Conservation (phyloP, 371 early-diverging fungal genomes). For the Mortierella sp. region DNA sequence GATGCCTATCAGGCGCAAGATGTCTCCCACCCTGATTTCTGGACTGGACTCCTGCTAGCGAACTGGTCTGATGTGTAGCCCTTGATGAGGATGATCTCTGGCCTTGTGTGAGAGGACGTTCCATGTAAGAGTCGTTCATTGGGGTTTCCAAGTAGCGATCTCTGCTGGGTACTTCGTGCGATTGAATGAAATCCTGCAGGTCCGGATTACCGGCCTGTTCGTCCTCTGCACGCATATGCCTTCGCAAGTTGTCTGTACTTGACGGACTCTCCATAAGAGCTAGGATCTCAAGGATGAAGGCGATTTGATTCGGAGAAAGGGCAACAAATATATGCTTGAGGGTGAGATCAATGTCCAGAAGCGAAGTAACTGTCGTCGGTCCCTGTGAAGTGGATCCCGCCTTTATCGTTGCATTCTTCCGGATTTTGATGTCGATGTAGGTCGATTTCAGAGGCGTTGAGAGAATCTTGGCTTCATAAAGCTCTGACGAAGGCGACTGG, state of each 20-base stretch:
- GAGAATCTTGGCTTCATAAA: conserved; percentile 41
- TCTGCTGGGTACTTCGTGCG: no score
- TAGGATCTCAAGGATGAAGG: conserved; percentile 49
- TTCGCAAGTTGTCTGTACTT: background rate
- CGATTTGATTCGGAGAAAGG: conserved; percentile 52
- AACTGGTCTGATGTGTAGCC: no score
- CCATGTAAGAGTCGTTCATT: no score
- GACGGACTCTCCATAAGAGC: conserved; percentile 23
- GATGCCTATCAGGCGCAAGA: conserved; percentile 14
- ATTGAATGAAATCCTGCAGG: no score
- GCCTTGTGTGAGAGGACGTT: no score
- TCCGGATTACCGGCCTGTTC: background rate
- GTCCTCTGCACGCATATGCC: background rate
- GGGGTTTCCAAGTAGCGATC: no score
- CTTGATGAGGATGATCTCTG: no score
- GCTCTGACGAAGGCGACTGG: background rate
- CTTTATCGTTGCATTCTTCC: conserved; percentile 30
- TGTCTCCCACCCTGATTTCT: conserved; percentile 22
- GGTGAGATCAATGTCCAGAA: conserved; percentile 45
- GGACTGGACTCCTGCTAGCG: background rate
- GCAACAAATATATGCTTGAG: conserved; percentile 43
- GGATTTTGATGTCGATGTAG: conserved; percentile 37
- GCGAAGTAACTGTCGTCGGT: conserved; percentile 20
- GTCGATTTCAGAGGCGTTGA: conserved; percentile 44
- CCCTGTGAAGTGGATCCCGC: conserved; percentile 19